phyloP scores from a whole-genome alignment of 345 rosid species.

The Mangifera indica region DNA sequence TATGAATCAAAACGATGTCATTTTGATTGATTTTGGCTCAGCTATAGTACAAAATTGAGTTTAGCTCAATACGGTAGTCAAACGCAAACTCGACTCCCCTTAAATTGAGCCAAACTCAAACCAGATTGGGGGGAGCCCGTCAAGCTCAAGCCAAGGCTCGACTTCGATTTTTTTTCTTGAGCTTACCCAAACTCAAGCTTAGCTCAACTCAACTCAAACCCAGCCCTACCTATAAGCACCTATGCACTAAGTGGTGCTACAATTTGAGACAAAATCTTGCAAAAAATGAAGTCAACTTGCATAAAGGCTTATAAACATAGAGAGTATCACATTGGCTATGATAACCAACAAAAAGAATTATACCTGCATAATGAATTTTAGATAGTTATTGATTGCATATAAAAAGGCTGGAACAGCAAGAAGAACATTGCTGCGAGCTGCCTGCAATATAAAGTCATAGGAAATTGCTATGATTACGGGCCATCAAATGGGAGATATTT shows the following conservation, averaged over 20 bases:
- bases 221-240: not conserved
- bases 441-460: constrained; percentile 50
- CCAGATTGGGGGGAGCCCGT: no score
- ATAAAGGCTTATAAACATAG: constrained; percentile 16
- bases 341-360: not conserved
- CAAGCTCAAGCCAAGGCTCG: no score
- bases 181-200: no score
- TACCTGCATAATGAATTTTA: constrained; percentile 99
- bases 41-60: no score
- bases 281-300: not conserved
- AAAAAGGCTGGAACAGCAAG: constrained; percentile 92
- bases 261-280: not conserved
- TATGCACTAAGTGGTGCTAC: not conserved
- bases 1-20: no score
- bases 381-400: constrained; percentile 89
- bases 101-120: no score
- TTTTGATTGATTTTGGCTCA: no score
- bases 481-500: not conserved
- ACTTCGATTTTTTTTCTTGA: no score
- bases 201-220: no score
- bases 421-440: constrained; percentile 89
- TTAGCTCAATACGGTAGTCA: no score
- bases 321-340: not conserved
- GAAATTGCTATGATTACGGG: constrained; percentile 15
- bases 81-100: no score